phyloP scores from a whole-genome alignment of 139 green algal genomes.

The Yamagishiella unicocca region DNA sequence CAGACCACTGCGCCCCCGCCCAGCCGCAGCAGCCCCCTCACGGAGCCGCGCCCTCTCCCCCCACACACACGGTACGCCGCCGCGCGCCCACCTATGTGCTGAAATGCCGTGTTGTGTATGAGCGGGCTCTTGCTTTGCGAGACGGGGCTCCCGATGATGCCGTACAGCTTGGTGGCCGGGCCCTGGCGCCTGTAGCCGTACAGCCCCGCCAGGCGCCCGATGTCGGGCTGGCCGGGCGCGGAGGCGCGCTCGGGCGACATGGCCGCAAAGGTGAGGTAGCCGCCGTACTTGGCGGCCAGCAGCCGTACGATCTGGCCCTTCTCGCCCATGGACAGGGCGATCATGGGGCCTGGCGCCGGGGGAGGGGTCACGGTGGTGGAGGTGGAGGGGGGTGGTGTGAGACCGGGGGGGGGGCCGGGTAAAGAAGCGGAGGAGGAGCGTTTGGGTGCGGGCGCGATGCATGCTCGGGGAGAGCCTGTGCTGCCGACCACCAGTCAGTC shows the following conservation, averaged over 20 bases:
- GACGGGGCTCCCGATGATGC: slow-evolving; percentile 94
- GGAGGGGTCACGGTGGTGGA: background rate
- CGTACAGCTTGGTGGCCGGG: slow-evolving; percentile 80
- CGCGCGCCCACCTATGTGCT: slow-evolving; percentile 62
- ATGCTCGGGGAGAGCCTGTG: too few species aligned
- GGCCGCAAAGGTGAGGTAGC: slow-evolving; percentile 94
- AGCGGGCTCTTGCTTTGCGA: slow-evolving; percentile 85
- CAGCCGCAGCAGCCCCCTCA: too few species aligned
- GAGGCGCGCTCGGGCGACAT: slow-evolving; percentile 77
- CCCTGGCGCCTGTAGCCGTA: slow-evolving; percentile 73
- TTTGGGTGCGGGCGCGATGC: too few species aligned
- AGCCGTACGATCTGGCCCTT: slow-evolving; percentile 86
- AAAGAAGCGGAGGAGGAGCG: too few species aligned
- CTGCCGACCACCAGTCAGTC: too few species aligned
- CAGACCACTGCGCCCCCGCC: too few species aligned
- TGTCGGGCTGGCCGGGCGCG: slow-evolving; percentile 82
- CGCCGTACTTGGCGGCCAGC: slow-evolving; percentile 95
- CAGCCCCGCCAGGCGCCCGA: slow-evolving; percentile 26
- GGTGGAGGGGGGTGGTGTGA: background rate
- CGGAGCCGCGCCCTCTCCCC: too few species aligned
- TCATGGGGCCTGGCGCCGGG: slow-evolving; percentile 77
- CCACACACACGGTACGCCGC: too few species aligned
- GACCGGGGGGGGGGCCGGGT: background rate
- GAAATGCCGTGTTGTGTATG: slow-evolving; percentile 92
- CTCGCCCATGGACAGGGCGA: slow-evolving; percentile 96